Base-by-base conservation (phyloP, 192 early-diverging fungal genomes). In the Linnemannia zychae region DNA sequence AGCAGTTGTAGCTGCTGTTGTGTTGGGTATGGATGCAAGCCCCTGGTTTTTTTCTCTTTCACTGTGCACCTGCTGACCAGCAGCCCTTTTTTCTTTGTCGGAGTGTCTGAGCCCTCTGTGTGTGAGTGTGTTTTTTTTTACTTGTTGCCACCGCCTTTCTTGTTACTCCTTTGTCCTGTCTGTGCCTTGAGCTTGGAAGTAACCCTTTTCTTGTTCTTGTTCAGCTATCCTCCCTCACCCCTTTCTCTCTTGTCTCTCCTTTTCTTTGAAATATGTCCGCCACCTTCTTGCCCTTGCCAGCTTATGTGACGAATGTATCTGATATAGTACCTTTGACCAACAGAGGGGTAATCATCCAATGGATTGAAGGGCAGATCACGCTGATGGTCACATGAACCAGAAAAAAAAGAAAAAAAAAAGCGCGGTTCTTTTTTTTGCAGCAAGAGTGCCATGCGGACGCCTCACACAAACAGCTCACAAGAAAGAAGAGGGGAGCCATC, bases 381-480 rank as follows among this genome's bases (percentile, higher is more conserved):
- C 46, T 72, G 71, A 20, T 12, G 71, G 71, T 72, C 71, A 72
- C 71, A 65, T 75, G 57, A 75, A 75, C 48, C 28, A 49, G 57
- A 73, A 48, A 37, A 52, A 36, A 60, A 15, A 75, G 20, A 38
- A 74, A 34, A n/a, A 75, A 75, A 60, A 75, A 46, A 49, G 48
- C 70, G 70, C 70, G 70, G 46, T 44, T 44, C 40, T 22, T 71
- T 44, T 36, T 11, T 40, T 15, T 5, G 15, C 31, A 28, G 60
- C 2, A 18, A 34, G 7, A 1, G 15, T 65, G 31, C n/a, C 28
- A 47, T 40, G n/a, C 38, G 40, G 22, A 13, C 44, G 22, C n/a
- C 60, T 12, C 22, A 13, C 38, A 24, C n/a, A 33, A 38, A 60
- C 75, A 34, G 18, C 22, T 33, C 65, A 47, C 33, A 9, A 60